Evolutionary conservation across 2,329 filamentous ascomycete species (phyloP).

Genomic region (Phyllosticta paracitricarpa): DNA sequence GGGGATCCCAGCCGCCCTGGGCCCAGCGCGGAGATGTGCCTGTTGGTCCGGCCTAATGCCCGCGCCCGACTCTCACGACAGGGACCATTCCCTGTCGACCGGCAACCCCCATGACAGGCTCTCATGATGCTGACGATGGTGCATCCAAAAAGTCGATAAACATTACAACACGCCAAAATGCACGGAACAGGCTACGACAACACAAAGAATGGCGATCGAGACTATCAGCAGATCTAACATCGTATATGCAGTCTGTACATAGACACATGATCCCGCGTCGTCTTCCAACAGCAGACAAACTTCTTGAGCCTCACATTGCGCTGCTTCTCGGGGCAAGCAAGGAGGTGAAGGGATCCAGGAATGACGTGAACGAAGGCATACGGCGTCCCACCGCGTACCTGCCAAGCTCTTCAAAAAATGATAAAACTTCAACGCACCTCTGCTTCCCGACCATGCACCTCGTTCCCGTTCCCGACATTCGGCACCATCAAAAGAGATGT

Average conservation of each 20-base stretch:
- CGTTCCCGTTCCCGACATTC: neutral
- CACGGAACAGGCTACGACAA: neutral
- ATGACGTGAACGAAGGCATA: neutral
- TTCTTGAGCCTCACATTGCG: neutral
- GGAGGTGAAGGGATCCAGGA: neutral
- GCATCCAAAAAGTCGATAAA: neutral
- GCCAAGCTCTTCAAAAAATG: neutral
- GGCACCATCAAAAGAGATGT: neutral
- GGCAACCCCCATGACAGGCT: neutral
- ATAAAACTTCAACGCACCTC: neutral
- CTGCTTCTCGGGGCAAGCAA: neutral
- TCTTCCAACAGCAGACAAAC: neutral
- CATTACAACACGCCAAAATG: neutral
- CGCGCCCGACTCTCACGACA: neutral
- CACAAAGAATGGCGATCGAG: neutral
- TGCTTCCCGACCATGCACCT: neutral
- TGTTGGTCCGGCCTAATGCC: neutral
- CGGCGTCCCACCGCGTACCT: neutral
- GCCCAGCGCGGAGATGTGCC: neutral
- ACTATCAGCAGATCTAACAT: neutral
- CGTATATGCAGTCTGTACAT: neutral
- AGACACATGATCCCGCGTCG: neutral
- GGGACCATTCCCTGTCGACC: neutral
- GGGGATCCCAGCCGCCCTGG: neutral
- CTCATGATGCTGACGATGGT: neutral